phyloP scores from a whole-genome alignment of 2,329 filamentous ascomycete genomes.

The Juglanconis oblonga region DNA sequence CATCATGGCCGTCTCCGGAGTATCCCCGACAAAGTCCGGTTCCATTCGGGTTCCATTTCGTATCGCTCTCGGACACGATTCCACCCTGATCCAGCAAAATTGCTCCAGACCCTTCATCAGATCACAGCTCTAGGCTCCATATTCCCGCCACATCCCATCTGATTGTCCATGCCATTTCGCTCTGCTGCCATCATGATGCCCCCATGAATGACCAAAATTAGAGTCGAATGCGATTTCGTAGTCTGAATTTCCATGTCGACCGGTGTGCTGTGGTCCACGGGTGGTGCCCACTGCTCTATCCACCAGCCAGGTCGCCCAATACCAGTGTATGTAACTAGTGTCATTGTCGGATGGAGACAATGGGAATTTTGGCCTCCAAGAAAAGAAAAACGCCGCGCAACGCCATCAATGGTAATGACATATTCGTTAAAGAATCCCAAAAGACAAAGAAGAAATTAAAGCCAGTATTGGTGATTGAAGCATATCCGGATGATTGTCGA shows the following conservation, averaged over 20 bases:
- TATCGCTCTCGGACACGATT: no score
- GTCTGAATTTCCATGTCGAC: not conserved
- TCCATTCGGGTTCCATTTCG: no score
- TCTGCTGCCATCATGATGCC: not conserved
- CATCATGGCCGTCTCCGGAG: no score
- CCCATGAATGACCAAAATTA: not conserved
- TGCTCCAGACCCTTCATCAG: no score
- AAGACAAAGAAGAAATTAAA: conserved; percentile 15
- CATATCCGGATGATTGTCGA: conserved; percentile 3
- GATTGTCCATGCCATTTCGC: not conserved
- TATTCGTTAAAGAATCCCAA: conserved; percentile 4
- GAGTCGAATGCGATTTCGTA: not conserved
- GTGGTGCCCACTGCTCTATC: not conserved
- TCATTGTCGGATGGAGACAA: not conserved
- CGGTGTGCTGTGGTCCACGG: not conserved
- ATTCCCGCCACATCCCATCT: no score
- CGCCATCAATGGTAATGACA: conserved; percentile 6
- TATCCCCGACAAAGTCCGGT: no score
- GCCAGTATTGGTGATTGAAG: conserved; percentile 9
- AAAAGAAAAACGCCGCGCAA: conserved; percentile 1
- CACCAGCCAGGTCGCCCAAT: not conserved
- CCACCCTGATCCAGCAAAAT: no score
- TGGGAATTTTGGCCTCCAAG: not conserved
- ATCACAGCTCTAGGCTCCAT: no score
- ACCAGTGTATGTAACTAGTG: not conserved